Conservation (phyloP, 805 yeast genomes). For the Sungouiella blattae region DNA sequence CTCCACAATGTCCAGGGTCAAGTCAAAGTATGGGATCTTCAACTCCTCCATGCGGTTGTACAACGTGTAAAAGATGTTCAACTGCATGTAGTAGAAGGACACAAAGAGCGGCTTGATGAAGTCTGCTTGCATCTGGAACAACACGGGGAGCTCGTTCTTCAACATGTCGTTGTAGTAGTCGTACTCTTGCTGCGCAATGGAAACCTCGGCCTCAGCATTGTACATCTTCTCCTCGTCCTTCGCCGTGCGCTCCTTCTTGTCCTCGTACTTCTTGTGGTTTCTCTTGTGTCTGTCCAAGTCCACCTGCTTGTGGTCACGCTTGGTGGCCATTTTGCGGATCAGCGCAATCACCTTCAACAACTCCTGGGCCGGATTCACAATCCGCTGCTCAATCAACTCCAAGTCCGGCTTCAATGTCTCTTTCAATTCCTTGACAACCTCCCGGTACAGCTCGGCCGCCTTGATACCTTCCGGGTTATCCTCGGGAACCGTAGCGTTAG, state of each 20-base stretch:
- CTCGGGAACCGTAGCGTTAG: constrained; percentile 79
- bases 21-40: constrained; percentile 94
- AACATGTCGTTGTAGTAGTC: constrained; percentile 95
- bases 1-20: constrained; percentile 77
- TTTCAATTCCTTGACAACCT: constrained; percentile 81
- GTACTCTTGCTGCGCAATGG: constrained; percentile 90
- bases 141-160: constrained; percentile 81
- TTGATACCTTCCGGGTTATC: constrained; percentile 96
- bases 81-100: constrained; percentile 94
- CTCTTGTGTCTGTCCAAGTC: constrained; percentile 86
- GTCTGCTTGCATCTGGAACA: constrained; percentile 85
- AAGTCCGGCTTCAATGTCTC: constrained; percentile 86
- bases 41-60: constrained; percentile 90
- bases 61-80: constrained; percentile 91
- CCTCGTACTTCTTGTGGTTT: constrained; percentile 66
- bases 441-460: constrained; percentile 90
- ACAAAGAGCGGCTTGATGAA: constrained; percentile 92
- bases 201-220: constrained; percentile 83
- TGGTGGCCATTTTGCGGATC: constrained; percentile 90
- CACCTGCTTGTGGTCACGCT: constrained; percentile 91
- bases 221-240: constrained; percentile 92
- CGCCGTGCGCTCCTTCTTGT: constrained; percentile 75
- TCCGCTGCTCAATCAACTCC: constrained; percentile 84
- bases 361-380: constrained; percentile 90
- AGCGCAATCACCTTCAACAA: constrained; percentile 74